Evolutionary conservation across 345 rosid species (phyloP).

Genomic region (Citropsis articulata): DNA sequence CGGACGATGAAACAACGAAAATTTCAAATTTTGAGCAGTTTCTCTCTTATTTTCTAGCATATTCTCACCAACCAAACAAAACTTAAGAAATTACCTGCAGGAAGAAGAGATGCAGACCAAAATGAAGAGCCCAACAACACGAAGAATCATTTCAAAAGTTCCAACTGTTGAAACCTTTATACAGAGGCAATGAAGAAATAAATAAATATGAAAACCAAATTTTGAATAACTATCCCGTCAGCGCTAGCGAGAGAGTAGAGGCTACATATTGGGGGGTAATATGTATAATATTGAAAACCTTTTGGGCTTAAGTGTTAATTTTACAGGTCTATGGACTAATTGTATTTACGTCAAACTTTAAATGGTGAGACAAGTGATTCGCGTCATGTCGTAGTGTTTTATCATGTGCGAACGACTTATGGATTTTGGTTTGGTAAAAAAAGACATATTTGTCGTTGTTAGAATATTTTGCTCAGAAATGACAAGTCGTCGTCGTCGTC

Average conservation of each 20-base stretch:
- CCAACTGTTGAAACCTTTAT: not conserved
- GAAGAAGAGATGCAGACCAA: not conserved
- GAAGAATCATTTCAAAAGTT: not conserved
- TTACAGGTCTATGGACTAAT: too few species aligned
- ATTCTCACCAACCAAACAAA: conserved; percentile 3
- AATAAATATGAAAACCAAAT: too few species aligned
- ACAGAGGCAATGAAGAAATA: not conserved
- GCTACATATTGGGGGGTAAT: not conserved
- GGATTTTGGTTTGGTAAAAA: too few species aligned
- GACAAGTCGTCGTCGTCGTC: too few species aligned
- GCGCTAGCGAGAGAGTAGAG: not conserved
- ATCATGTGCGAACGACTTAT: too few species aligned
- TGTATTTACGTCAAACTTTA: not conserved
- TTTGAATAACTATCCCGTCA: not conserved
- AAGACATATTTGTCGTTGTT: too few species aligned
- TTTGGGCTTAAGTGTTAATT: too few species aligned
- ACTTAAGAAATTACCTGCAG: not conserved
- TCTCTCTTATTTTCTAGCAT: not conserved
- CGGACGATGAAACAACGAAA: not conserved
- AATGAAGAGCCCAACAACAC: conserved; percentile 8
- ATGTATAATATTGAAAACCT: too few species aligned
- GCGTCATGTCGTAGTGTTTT: too few species aligned
- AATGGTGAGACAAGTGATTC: not conserved
- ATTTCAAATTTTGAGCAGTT: not conserved
- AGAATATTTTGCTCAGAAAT: too few species aligned